These are phyloP conservation scores for Tetrahymena thermophila DNA, from an alignment of 73 alveolate species.

Conservation along the genomic window DNA sequence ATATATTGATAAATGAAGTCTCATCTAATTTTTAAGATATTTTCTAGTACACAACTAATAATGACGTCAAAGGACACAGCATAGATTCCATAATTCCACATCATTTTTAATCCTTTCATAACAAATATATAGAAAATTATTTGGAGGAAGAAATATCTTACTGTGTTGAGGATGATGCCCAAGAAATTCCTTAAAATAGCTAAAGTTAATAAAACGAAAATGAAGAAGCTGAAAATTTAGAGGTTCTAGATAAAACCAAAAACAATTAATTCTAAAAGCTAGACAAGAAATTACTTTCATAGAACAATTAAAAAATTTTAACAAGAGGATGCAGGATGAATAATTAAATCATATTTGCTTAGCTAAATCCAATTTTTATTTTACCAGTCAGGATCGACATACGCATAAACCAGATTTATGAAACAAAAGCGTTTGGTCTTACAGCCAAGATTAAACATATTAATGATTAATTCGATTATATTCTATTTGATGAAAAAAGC, in stretches of 20 bases:
- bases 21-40: not conserved
- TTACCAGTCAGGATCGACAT: not conserved
- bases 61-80: not conserved
- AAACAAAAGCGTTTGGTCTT: not conserved
- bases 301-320: too few species aligned
- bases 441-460: not conserved
- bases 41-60: not conserved
- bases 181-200: not conserved
- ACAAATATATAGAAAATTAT: not conserved
- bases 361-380: not conserved
- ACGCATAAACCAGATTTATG: not conserved
- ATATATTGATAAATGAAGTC: not conserved
- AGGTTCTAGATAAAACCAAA: too few species aligned
- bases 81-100: not conserved
- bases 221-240: not conserved
- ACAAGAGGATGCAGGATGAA: not conserved
- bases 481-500: not conserved
- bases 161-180: not conserved
- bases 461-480: not conserved
- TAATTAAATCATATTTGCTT: not conserved
- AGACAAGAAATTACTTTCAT: not conserved
- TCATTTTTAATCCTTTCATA: not conserved
- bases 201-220: too few species aligned
- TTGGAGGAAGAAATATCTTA: not conserved
- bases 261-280: too few species aligned